These are phyloP conservation scores for Dissophora globulifera DNA, from an alignment of 192 early-diverging fungal genomes.

Conservation along the genomic window DNA sequence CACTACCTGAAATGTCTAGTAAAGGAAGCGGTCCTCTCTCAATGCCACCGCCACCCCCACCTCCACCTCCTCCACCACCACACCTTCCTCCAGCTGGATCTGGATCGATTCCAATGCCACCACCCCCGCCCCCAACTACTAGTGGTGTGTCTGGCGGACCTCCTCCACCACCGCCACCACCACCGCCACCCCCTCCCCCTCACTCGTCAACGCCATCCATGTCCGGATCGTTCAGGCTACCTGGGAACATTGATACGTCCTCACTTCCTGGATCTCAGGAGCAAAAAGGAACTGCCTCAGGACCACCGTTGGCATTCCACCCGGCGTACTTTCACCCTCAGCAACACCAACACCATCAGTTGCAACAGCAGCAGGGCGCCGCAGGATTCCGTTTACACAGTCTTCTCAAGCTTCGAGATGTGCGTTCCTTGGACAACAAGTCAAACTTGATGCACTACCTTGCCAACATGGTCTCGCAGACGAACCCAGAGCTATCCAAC, in stretches of 20 bases:
- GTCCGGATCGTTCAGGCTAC: neutral
- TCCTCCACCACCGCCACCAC: slow-evolving; percentile 7
- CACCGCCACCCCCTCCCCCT: too few relatives aligned
- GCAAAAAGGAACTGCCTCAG: too few relatives aligned
- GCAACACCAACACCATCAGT: neutral
- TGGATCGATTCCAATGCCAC: neutral
- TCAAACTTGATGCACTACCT: slow-evolving; percentile 50
- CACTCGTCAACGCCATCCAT: too few relatives aligned
- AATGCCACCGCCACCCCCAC: slow-evolving; percentile 1
- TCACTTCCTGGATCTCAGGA: neutral
- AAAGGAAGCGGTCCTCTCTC: neutral
- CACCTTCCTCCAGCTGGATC: slow-evolving; percentile 12
- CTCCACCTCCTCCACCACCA: slow-evolving; percentile 10
- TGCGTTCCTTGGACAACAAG: slow-evolving; percentile 45
- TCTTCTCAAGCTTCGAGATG: slow-evolving; percentile 40
- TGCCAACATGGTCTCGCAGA: slow-evolving; percentile 43
- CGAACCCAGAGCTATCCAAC: slow-evolving; percentile 37
- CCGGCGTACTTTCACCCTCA: too few relatives aligned
- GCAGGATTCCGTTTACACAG: slow-evolving; percentile 47
- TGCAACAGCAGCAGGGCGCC: slow-evolving; percentile 21
- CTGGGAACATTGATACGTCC: neutral
- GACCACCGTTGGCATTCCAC: too few relatives aligned
- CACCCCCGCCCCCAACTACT: neutral
- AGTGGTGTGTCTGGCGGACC: neutral
- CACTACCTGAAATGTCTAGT: neutral